These are phyloP conservation scores for Stephania japonica DNA, from an alignment of 164 flowering plant species.

Conservation along the genomic window DNA sequence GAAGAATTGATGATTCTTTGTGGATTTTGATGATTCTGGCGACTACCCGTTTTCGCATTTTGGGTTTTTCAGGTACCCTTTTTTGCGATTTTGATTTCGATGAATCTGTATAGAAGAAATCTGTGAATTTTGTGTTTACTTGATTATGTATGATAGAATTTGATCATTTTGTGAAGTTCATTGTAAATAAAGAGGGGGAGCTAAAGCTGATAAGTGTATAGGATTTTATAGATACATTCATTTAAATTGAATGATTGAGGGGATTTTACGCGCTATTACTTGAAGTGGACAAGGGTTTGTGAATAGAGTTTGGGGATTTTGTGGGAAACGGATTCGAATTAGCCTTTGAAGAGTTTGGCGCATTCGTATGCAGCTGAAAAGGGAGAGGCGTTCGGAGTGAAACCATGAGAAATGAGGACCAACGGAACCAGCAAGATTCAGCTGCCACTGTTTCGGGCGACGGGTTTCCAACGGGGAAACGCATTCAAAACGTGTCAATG, in stretches of 20 bases:
- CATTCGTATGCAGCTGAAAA: slow-evolving; percentile 9
- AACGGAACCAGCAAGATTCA: slow-evolving; percentile 23
- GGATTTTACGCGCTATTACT: background rate
- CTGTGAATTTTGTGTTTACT: background rate
- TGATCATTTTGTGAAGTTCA: background rate
- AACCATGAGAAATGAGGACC: slow-evolving; percentile 35
- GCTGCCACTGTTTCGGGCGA: slow-evolving; percentile 8
- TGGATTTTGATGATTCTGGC: background rate
- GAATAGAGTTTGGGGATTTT: slow-evolving; percentile 3
- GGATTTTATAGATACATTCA: background rate
- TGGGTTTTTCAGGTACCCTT: background rate
- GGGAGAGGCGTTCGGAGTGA: background rate
- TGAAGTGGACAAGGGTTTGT: background rate
- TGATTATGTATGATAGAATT: background rate
- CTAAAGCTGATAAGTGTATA: background rate
- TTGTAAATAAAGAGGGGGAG: background rate
- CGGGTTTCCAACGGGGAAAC: slow-evolving; percentile 10
- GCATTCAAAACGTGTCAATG: slow-evolving; percentile 39
- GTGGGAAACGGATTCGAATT: background rate
- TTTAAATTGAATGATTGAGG: background rate
- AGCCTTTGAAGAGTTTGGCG: slow-evolving; percentile 1
- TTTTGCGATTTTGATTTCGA: background rate
- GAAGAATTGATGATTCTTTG: background rate
- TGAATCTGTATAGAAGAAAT: background rate
- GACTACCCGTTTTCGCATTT: background rate